Percentiles rank a stretch among this genome's conserved stretches.
phyloP scores from a whole-genome alignment of 768 basidiomycete genomes.

The Phylloporus rhodoxanthus region DNA sequence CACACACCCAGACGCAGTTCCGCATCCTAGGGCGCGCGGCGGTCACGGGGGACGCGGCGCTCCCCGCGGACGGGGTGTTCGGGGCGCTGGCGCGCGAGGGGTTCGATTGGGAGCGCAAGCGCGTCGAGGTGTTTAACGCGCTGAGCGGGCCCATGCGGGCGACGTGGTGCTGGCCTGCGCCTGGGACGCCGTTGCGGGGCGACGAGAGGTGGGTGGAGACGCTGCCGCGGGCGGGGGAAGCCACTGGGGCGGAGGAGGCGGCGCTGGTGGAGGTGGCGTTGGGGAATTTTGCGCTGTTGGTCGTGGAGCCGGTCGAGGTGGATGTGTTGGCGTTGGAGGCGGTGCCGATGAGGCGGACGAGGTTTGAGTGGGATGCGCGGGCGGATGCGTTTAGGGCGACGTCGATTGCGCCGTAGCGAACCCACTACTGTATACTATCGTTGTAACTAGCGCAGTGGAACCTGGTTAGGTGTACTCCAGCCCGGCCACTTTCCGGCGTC shows the following conservation, averaged over 20 bases:
- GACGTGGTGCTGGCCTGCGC: slow-evolving; percentile 62
- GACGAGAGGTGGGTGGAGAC: slow-evolving; percentile 59
- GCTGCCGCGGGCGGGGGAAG: slow-evolving; percentile 45
- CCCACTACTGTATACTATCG: too few relatives aligned
- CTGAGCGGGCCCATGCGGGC: slow-evolving; percentile 64
- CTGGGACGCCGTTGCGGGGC: slow-evolving; percentile 52
- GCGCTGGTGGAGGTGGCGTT: slow-evolving; percentile 49
- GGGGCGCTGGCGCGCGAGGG: slow-evolving; percentile 34
- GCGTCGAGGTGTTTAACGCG: slow-evolving; percentile 51
- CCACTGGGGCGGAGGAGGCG: slow-evolving; percentile 40
- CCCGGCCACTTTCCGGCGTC: slow-evolving; percentile 20
- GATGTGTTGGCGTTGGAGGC: slow-evolving; percentile 62
- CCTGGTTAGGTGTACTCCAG: slow-evolving; percentile 15
- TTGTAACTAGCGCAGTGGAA: background rate
- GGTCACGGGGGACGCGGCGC: slow-evolving; percentile 36
- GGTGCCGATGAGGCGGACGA: slow-evolving; percentile 52
- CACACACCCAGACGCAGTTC: slow-evolving; percentile 63
- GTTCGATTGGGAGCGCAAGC: slow-evolving; percentile 57
- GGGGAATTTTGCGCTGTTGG: slow-evolving; percentile 62
- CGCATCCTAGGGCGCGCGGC: slow-evolving; percentile 56
- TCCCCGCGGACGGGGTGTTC: slow-evolving; percentile 21
- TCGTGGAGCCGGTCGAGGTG: slow-evolving; percentile 65
- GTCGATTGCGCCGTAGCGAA: slow-evolving; percentile 60
- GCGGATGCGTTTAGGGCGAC: slow-evolving; percentile 51
- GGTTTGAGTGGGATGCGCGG: slow-evolving; percentile 38